A percentile compares a stretch with the other conserved stretches of the same genome.
phyloP scores from a whole-genome alignment of 1,284 basidiomycete genomes.

The Rhodotorula sp. region DNA sequence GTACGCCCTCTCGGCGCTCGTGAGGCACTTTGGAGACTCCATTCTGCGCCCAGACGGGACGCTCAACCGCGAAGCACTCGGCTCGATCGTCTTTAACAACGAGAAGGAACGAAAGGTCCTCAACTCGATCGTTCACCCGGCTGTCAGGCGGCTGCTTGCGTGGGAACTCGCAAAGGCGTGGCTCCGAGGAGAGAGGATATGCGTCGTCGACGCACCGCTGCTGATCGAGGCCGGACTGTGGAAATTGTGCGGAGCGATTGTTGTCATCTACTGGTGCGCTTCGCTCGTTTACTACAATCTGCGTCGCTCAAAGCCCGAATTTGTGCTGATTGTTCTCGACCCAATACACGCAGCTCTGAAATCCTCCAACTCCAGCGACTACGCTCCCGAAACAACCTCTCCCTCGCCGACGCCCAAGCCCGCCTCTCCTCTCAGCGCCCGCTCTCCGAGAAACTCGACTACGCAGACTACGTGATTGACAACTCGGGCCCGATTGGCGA shows the following conservation, averaged over 20 bases:
- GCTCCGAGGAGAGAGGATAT: slow-evolving; percentile 72
- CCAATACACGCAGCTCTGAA: slow-evolving; percentile 58
- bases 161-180: slow-evolving; percentile 69
- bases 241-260: slow-evolving; percentile 76
- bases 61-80: slow-evolving; percentile 80
- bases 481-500: slow-evolving; percentile 76
- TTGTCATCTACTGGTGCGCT: slow-evolving; percentile 84
- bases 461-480: slow-evolving; percentile 84
- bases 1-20: slow-evolving; percentile 66
- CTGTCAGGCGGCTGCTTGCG: slow-evolving; percentile 60
- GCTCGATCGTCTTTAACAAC: slow-evolving; percentile 80
- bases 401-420: slow-evolving; percentile 59
- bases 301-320: background rate
- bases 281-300: background rate
- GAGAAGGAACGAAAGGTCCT: slow-evolving; percentile 67
- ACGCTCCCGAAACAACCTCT: slow-evolving; percentile 53
- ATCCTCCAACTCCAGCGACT: slow-evolving; percentile 78
- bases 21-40: slow-evolving; percentile 70
- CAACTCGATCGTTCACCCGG: slow-evolving; percentile 86
- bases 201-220: slow-evolving; percentile 89
- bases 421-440: slow-evolving; percentile 79
- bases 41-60: slow-evolving; percentile 64
- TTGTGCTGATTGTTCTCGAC: background rate
- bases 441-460: slow-evolving; percentile 72
- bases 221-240: slow-evolving; percentile 86